Percentiles rank a stretch among this genome's conserved stretches.
Evolutionary conservation across 1,139 yeast species (phyloP).

Genomic region (Pichia norvegensis): DNA sequence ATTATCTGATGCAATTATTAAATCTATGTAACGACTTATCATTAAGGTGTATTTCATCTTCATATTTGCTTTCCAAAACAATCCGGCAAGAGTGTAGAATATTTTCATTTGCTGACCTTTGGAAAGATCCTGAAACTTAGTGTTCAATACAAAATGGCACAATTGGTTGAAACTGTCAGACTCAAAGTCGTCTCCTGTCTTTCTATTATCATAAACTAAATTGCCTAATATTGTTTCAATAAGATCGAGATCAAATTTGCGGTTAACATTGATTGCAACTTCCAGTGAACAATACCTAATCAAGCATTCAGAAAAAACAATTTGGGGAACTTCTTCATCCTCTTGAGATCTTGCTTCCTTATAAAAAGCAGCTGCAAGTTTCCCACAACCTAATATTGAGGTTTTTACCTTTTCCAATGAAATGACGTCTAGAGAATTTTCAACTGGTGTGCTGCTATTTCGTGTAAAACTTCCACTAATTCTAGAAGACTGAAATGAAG

Average conservation of each 20-base stretch:
- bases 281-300: constrained; percentile 58
- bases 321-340: constrained; percentile 76
- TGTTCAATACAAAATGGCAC: constrained; percentile 28
- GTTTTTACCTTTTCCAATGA: constrained; percentile 32
- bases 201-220: constrained; percentile 20
- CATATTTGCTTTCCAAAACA: constrained; percentile 57
- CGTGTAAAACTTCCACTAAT: background rate
- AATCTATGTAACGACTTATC: constrained; percentile 37
- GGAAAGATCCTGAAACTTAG: constrained; percentile 37
- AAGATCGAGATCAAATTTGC: constrained; percentile 39
- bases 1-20: constrained; percentile 14
- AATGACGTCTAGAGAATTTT: constrained; percentile 11
- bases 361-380: constrained; percentile 49
- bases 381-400: constrained; percentile 42
- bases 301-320: constrained; percentile 68
- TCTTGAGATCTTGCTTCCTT: constrained; percentile 50
- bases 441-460: constrained; percentile 10
- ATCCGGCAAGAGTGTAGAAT: constrained; percentile 56
- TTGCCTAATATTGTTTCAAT: constrained; percentile 34
- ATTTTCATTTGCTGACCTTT: constrained; percentile 51
- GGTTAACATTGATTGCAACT: constrained; percentile 46
- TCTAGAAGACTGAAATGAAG: constrained; percentile 28
- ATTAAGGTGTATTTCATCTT: constrained; percentile 64
- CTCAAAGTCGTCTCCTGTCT: constrained; percentile 14
- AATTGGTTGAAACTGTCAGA: constrained; percentile 9